Evolutionary conservation across 1,284 basidiomycete species (phyloP).

Genomic region (Sanghuangporus sanghuang): DNA sequence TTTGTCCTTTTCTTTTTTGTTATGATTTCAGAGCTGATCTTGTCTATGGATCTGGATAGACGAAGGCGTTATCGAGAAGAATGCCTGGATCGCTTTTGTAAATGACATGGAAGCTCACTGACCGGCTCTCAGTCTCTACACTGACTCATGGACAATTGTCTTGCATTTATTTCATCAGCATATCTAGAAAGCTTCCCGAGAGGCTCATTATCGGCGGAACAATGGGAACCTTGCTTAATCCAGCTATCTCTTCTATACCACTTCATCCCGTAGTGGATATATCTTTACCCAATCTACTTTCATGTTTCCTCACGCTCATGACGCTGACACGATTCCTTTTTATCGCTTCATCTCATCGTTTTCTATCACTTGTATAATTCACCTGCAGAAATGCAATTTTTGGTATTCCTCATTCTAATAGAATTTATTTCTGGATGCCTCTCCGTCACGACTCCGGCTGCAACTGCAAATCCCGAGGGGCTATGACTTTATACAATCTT

Average conservation of each 20-base stretch:
- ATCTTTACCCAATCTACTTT: not conserved
- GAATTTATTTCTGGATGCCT: not conserved
- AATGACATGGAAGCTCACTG: slow-evolving; percentile 28
- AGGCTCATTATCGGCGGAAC: too few species aligned
- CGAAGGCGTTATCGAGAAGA: slow-evolving; percentile 50
- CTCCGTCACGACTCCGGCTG: not conserved
- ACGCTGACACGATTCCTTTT: not conserved
- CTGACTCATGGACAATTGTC: not conserved
- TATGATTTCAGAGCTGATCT: not conserved
- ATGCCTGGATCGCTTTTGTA: slow-evolving; percentile 43
- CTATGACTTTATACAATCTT: not conserved
- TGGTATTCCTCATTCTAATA: too few species aligned
- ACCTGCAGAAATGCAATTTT: too few species aligned
- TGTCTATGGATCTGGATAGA: slow-evolving; percentile 21
- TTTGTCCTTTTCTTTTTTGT: not conserved
- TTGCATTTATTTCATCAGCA: not conserved
- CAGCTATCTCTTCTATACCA: not conserved
- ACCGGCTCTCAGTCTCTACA: not conserved
- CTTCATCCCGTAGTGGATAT: not conserved
- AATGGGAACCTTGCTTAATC: too few species aligned
- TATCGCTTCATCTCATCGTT: too few species aligned
- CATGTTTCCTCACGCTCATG: not conserved
- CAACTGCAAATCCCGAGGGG: not conserved
- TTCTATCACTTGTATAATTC: too few species aligned
- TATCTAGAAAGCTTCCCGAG: too few species aligned